phyloP scores from a whole-genome alignment of 2,329 filamentous ascomycete species.

The Trichoderma oligosporum region DNA sequence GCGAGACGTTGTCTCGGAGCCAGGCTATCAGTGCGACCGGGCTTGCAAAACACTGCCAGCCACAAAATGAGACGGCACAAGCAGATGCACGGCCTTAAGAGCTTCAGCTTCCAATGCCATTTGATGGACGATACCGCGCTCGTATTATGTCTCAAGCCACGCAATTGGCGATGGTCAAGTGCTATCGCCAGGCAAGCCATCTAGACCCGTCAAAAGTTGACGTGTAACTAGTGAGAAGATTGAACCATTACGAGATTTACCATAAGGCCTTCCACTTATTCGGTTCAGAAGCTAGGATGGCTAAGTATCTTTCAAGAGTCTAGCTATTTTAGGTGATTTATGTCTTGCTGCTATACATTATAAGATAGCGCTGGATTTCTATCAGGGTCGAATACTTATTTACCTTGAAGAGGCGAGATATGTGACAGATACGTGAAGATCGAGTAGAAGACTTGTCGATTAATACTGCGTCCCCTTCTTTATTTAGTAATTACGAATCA shows the following conservation, averaged over 20 bases:
- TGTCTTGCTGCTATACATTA: too few relatives aligned
- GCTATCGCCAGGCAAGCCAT: slow-evolving; percentile 35
- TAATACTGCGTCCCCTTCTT: too few relatives aligned
- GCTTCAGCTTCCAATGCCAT: slow-evolving; percentile 52
- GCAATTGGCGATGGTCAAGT: slow-evolving; percentile 48
- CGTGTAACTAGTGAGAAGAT: slow-evolving; percentile 49
- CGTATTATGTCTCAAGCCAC: slow-evolving; percentile 50
- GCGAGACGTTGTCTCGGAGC: slow-evolving; percentile 31
- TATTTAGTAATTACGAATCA: too few relatives aligned
- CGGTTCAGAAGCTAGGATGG: slow-evolving; percentile 46
- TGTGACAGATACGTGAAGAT: too few relatives aligned
- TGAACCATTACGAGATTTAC: slow-evolving; percentile 47
- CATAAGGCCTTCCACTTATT: slow-evolving; percentile 48
- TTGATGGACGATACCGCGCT: slow-evolving; percentile 59
- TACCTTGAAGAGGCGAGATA: too few relatives aligned
- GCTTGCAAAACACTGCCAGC: slow-evolving; percentile 14
- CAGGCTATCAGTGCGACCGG: slow-evolving; percentile 3
- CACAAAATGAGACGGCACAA: slow-evolving; percentile 55
- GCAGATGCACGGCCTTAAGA: slow-evolving; percentile 53
- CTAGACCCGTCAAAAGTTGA: slow-evolving; percentile 42
- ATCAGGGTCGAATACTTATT: too few relatives aligned
- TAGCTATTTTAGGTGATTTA: too few relatives aligned
- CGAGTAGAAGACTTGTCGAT: too few relatives aligned
- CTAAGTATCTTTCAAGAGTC: slow-evolving; percentile 56
- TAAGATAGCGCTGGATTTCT: too few relatives aligned